These are phyloP conservation scores for Fusarium armeniacum DNA, from an alignment of 2,329 filamentous ascomycete species.

Conservation along the genomic window DNA sequence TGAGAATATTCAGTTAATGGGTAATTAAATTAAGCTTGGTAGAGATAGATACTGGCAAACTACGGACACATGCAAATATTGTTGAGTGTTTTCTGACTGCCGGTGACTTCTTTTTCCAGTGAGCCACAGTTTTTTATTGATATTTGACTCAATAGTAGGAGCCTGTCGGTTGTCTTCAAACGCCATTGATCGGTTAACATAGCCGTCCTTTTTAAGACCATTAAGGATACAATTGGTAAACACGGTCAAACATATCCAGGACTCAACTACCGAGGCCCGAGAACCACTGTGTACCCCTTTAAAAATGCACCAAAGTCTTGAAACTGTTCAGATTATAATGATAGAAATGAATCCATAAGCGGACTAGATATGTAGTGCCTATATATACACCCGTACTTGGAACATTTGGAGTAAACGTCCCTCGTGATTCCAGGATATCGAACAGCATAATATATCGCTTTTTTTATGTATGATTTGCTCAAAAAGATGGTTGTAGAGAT, in stretches of 20 bases:
- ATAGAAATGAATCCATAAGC: neutral
- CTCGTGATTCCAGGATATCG: neutral
- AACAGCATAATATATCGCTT: neutral
- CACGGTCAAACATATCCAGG: neutral
- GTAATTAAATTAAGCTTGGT: neutral
- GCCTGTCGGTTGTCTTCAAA: too few relatives aligned
- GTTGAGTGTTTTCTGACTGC: too few relatives aligned
- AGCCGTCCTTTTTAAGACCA: neutral
- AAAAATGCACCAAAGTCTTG: neutral
- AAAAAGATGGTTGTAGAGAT: slow-evolving; percentile 19
- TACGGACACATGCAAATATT: neutral
- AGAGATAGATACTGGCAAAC: neutral
- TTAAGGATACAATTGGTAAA: neutral
- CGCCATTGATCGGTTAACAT: neutral
- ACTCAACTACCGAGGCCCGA: slow-evolving; percentile 2
- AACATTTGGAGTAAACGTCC: too few relatives aligned
- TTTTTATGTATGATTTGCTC: slow-evolving; percentile 7
- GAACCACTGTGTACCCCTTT: too few relatives aligned
- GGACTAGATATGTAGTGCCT: neutral
- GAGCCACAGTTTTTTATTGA: too few relatives aligned
- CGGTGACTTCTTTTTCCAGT: too few relatives aligned
- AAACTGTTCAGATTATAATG: too few relatives aligned
- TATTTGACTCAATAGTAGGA: neutral
- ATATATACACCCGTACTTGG: neutral
- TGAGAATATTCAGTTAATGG: neutral